Percentiles rank a stretch among this genome's conserved stretches.
Conservation (phyloP, 768 basidiomycete genomes). For the Boletellus emodensis region DNA sequence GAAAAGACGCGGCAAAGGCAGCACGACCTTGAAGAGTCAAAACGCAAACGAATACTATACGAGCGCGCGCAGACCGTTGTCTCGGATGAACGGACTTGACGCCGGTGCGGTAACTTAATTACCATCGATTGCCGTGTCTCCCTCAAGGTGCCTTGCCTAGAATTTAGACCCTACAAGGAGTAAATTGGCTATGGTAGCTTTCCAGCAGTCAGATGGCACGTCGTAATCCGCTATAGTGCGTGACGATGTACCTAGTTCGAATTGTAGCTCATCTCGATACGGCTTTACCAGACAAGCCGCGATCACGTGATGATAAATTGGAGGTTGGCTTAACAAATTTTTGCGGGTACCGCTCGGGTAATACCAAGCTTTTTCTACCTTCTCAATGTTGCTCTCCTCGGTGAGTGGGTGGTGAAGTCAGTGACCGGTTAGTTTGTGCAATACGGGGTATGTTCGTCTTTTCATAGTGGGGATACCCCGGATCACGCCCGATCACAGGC, state of each 20-base stretch:
- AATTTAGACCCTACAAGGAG: too few species aligned
- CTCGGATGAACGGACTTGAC: constrained; percentile 17
- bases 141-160: too few species aligned
- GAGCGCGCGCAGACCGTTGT: constrained; percentile 46
- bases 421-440: neutral
- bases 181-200: neutral
- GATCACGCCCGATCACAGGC: neutral
- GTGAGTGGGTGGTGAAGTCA: neutral
- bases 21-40: constrained; percentile 57
- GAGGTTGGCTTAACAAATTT: constrained; percentile 11
- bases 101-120: neutral
- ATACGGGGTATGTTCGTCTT: constrained; percentile 6
- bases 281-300: neutral
- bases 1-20: constrained; percentile 69
- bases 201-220: neutral
- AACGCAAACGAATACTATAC: constrained; percentile 60
- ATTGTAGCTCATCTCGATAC: constrained; percentile 11
- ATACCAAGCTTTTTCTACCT: neutral
- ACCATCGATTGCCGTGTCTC: too few species aligned
- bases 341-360: constrained; percentile 11
- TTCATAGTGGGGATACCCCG: neutral
- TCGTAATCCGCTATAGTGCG: constrained; percentile 13
- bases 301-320: constrained; percentile 15
- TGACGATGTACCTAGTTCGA: constrained; percentile 1
- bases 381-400: neutral